These are phyloP conservation scores for Mimosa bimucronata DNA, from an alignment of 306 rosid species.

Conservation along the genomic window DNA sequence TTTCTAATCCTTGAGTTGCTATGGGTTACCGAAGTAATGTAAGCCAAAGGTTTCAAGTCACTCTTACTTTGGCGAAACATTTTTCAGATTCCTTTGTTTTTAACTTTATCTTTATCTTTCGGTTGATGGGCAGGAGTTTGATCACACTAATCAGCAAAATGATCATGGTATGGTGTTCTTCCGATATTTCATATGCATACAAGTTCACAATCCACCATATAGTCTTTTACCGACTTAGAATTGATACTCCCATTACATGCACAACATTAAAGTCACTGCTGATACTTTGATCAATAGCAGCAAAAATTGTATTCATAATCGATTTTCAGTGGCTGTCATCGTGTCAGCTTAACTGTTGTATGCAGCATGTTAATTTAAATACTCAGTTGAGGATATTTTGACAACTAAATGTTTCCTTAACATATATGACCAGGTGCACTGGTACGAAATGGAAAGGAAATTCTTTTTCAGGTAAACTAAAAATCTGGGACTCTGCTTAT, in stretches of 20 bases:
- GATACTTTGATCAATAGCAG: not conserved
- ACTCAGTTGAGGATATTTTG: conserved; percentile 10
- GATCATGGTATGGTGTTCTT: conserved; percentile 19
- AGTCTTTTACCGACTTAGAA: not conserved
- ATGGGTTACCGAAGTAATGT: conserved; percentile 11
- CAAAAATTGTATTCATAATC: not conserved
- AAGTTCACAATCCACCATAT: not conserved
- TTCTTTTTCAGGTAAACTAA: conserved; percentile 78
- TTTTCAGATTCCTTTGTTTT: not conserved
- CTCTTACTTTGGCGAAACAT: not conserved
- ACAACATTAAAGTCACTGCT: not conserved
- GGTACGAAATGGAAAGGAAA: conserved; percentile 71
- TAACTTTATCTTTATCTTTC: not conserved
- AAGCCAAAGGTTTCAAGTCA: not conserved
- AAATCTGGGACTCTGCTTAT: conserved; percentile 7
- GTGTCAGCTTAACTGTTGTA: conserved; percentile 16
- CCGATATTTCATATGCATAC: not conserved
- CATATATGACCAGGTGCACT: conserved; percentile 52
- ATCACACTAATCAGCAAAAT: conserved; percentile 14
- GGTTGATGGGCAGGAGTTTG: conserved; percentile 2
- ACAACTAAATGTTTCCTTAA: conserved; percentile 23
- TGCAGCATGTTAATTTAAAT: not conserved
- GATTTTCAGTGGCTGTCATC: conserved; percentile 13
- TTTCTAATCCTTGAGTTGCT: not conserved
- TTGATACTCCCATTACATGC: not conserved